Base-by-base conservation (phyloP, 129 eudicot species). In the Flaveria trinervia region DNA sequence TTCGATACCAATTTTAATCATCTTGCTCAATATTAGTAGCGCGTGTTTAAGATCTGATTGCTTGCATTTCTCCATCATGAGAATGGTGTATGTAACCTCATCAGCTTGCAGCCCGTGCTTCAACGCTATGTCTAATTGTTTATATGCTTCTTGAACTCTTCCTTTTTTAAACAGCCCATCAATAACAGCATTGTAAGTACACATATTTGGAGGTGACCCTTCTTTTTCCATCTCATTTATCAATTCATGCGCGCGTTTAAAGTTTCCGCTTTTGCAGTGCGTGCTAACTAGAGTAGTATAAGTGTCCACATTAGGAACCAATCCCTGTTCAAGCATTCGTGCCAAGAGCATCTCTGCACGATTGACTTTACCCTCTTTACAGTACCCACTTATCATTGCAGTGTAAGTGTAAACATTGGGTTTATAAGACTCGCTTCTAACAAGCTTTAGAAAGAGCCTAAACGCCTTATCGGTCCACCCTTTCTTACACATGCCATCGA, bases 401-500 rank as follows among this genome's bases (percentile, higher is more conserved):
- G 98, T 93, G 80, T 93, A 93, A 18, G 97, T 93, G 56, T 83
- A 83, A 56, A 87, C 96, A 81, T 88, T 93, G 0, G 98, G 98
- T 81, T 93, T 93, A 84, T 90, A 93, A 55, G 77, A 79, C 9
- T 93, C 98, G 36, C 98, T 93, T 86, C 86, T 85, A 48, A 93
- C 96, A 67, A 93, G 98, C 83, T 90, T 93, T 69, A 90, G 71
- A 75, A 93, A 93, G 12, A 93, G 90, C 85, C 98, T 82, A 81
- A 93, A 93, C 11, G 98, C 98, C 86, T 90, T 93, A 72, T 93
- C 97, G 2, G 89, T 85, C 98, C 98, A 93, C 41, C 97, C 98
- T 68, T 90, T 93, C 78, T 91, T 93, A 82, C 98, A 93, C 17
- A 93, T 86, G 20, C 98, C 98, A 81, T 93, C 86, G 22, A 93